Evolutionary conservation across 2,329 filamentous ascomycete species (phyloP).

Genomic region (Colletotrichum graminicola): DNA sequence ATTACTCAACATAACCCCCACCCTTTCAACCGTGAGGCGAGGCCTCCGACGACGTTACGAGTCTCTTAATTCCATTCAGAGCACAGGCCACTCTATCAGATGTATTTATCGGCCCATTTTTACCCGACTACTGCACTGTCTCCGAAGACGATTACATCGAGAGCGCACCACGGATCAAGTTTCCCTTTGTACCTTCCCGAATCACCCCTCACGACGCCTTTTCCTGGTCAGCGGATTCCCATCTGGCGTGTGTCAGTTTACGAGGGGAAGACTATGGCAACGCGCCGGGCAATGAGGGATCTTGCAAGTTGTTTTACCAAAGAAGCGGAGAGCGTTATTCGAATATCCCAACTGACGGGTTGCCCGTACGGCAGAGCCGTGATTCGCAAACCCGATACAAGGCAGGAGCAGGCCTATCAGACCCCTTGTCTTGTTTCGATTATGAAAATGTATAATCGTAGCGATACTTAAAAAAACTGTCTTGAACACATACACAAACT

Average conservation of each 20-base stretch:
- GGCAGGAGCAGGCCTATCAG: not conserved
- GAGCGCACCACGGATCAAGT: conserved; percentile 31
- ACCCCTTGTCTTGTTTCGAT: conserved; percentile 8
- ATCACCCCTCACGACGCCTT: not conserved
- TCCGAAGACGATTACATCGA: conserved; percentile 24
- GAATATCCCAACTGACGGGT: conserved; percentile 14
- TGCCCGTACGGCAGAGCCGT: conserved; percentile 30
- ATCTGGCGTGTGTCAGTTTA: conserved; percentile 20
- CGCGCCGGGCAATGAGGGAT: conserved; percentile 12
- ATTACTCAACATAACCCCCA: conserved; percentile 26
- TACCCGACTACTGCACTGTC: conserved; percentile 23
- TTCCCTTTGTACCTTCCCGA: conserved; percentile 31
- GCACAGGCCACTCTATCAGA: conserved; percentile 36
- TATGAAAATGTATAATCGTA: conserved; percentile 41
- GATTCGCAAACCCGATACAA: not conserved
- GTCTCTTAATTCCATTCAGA: conserved; percentile 40
- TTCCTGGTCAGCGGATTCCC: conserved; percentile 18
- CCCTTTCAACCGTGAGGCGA: conserved; percentile 28
- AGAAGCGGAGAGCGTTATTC: conserved; percentile 12
- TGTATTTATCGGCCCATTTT: conserved; percentile 41
- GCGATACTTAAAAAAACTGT: conserved; percentile 17
- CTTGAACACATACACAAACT: conserved; percentile 6
- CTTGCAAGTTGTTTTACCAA: conserved; percentile 1
- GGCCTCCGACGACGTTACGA: conserved; percentile 45
- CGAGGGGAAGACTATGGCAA: not conserved